Percentiles rank a stretch among this genome's conserved stretches.
These are phyloP conservation scores for Kalmusia sp. DNA, from an alignment of 2,329 filamentous ascomycete genomes.

Conservation along the genomic window DNA sequence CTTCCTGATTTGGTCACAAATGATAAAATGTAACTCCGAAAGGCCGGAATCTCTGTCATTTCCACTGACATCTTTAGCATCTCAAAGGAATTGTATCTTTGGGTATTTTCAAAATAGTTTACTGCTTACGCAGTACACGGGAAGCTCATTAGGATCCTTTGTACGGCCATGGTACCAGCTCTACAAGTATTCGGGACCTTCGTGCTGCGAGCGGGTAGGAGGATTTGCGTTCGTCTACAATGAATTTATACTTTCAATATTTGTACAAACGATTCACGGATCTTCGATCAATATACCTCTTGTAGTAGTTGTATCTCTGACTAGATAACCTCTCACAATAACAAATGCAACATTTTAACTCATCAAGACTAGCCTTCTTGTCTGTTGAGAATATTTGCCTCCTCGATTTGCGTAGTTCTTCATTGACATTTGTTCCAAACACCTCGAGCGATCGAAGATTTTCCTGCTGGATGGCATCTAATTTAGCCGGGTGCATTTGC, in stretches of 20 bases:
- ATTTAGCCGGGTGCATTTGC: neutral
- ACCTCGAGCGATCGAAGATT: neutral
- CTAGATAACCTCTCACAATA: neutral
- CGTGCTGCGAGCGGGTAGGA: neutral
- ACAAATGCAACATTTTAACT: neutral
- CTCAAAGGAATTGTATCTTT: neutral
- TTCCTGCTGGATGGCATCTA: neutral
- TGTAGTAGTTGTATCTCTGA: neutral
- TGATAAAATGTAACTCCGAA: neutral
- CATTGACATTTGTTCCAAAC: neutral
- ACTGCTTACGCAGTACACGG: conserved; percentile 4
- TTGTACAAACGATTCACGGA: neutral
- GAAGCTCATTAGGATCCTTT: neutral
- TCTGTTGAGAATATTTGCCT: too few species aligned
- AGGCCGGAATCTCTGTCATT: conserved; percentile 1
- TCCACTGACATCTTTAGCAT: neutral
- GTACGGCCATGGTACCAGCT: neutral
- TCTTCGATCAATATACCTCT: neutral
- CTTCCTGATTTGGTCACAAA: conserved; percentile 4
- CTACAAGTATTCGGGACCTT: conserved; percentile 1
- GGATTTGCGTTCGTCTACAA: neutral
- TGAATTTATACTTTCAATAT: neutral
- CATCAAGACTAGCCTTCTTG: neutral
- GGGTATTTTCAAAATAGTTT: conserved; percentile 7
- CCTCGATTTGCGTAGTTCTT: neutral